Evolutionary conservation across 306 rosid genomes (phyloP).

Genomic region (Notholithocarpus densiflorus): DNA sequence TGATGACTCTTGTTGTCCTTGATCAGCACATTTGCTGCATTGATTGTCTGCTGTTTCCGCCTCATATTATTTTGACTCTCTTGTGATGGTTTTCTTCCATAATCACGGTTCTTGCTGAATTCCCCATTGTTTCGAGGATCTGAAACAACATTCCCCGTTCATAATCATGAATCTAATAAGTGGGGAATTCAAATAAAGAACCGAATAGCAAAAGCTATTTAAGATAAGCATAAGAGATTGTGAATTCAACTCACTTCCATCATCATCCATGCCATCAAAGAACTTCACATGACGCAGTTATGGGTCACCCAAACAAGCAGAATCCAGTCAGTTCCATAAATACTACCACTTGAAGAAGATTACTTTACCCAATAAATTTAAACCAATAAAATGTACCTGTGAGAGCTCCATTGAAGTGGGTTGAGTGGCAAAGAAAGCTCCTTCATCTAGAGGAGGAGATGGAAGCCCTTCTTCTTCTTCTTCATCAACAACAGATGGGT

Average conservation of each 20-base stretch:
- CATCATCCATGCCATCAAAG: conserved; percentile 97
- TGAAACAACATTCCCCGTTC: conserved; percentile 51
- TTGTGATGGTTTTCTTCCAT: conserved; percentile 49
- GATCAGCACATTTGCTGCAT: conserved; percentile 26
- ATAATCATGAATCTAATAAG: conserved; percentile 37
- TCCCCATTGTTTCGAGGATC: conserved; percentile 69
- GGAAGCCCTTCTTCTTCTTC: conserved; percentile 95
- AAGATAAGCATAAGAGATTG: conserved; percentile 35
- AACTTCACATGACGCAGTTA: conserved; percentile 49
- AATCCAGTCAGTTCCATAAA: conserved; percentile 40
- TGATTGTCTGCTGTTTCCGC: conserved; percentile 38
- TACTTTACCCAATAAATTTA: neutral
- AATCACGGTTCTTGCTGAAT: conserved; percentile 42
- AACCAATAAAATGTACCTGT: conserved; percentile 38
- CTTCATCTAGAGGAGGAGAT: conserved; percentile 89
- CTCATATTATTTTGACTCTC: conserved; percentile 36
- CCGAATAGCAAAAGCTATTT: conserved; percentile 25
- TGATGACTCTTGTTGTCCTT: conserved; percentile 50
- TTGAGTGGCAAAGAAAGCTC: conserved; percentile 59
- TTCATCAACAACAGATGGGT: conserved; percentile 59
- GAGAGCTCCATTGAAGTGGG: conserved; percentile 76
- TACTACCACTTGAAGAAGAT: conserved; percentile 6
- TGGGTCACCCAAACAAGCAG: conserved; percentile 29
- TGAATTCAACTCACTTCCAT: conserved; percentile 81
- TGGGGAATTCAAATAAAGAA: conserved; percentile 40